Base-by-base conservation (phyloP, 495 filamentous ascomycete species). In the Penicillium arizonense region DNA sequence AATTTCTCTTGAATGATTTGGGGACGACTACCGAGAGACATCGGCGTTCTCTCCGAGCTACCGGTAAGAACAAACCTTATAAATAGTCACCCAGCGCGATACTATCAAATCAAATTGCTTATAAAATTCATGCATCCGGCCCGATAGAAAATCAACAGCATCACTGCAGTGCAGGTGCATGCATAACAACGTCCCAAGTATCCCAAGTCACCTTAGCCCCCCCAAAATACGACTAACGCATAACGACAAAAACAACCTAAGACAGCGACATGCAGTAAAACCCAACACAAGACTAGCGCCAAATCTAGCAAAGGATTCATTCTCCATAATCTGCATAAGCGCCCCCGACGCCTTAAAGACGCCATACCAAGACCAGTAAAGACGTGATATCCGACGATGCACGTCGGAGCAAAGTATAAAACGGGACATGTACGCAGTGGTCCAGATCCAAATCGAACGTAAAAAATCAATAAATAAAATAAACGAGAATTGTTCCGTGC, bases 231-330 rank as follows among this genome's bases (percentile, higher is more conserved):
- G 28, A 33, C 37, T 18, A 43, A 41, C 24, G 14, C 20, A 5
- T 4, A 40, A 50, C 3, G 30, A 35, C 24, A 12, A 18, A 14
- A 5, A 14, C 34, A 9, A n/a, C 48, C 48, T 18, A 43, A 43
- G 39, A 50, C 12, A 36, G 48, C 48, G 39, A 50, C 12, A 32
- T 36, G 48, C 48, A 50, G 48, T 50, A 36, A 39, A 10, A 20
- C 16, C 16, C 26, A 41, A 16, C 30, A 33, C 11, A 50, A 10
- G 28, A 2, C 24, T 43, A 20, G 20, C 28, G 8, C 24, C 5
- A 24, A 33, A 35, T 12, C 6, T 7, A 26, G 18, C 10, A 12
- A 7, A 21, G 28, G n/a, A 32, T 33, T 12, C 32, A 35, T 35
- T 23, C 34, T 30, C 44, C 44, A 11, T 20, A 44, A 32, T 20